Conservation (phyloP, 805 yeast genomes). For the Candida ovalis region DNA sequence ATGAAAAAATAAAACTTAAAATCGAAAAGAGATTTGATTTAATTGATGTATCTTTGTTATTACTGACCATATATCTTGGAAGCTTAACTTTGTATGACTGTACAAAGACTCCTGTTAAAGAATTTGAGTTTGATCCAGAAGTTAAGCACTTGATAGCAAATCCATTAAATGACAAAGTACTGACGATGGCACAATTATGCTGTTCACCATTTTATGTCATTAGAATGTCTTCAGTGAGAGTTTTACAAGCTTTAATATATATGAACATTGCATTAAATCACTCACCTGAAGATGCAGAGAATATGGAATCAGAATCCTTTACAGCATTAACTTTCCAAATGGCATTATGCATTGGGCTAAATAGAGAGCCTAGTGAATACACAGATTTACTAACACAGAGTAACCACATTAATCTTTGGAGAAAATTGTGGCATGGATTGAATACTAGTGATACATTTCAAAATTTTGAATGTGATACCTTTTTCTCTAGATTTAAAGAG, state of each 20-base stretch:
- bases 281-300: slow-evolving; percentile 47
- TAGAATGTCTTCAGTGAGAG: slow-evolving; percentile 35
- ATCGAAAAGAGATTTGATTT: slow-evolving; percentile 39
- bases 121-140: slow-evolving; percentile 24
- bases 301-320: slow-evolving; percentile 37
- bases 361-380: slow-evolving; percentile 41
- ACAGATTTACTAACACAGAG: slow-evolving; percentile 24
- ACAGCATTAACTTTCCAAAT: slow-evolving; percentile 39
- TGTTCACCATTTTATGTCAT: slow-evolving; percentile 39
- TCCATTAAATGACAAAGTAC: slow-evolving; percentile 37
- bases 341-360: slow-evolving; percentile 43
- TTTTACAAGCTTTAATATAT: slow-evolving; percentile 42
- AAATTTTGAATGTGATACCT: slow-evolving; percentile 34
- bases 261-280: slow-evolving; percentile 36
- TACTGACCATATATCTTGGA: slow-evolving; percentile 39
- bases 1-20: slow-evolving; percentile 27
- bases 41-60: slow-evolving; percentile 36
- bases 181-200: slow-evolving; percentile 36
- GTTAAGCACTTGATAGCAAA: slow-evolving; percentile 32
- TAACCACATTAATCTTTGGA: slow-evolving; percentile 43
- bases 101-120: slow-evolving; percentile 26
- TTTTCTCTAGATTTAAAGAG: slow-evolving; percentile 30
- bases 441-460: slow-evolving; percentile 40
- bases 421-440: slow-evolving; percentile 56
- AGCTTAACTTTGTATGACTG: slow-evolving; percentile 34